Conservation (phyloP, 805 yeast genomes). For the Candida berthetii region DNA sequence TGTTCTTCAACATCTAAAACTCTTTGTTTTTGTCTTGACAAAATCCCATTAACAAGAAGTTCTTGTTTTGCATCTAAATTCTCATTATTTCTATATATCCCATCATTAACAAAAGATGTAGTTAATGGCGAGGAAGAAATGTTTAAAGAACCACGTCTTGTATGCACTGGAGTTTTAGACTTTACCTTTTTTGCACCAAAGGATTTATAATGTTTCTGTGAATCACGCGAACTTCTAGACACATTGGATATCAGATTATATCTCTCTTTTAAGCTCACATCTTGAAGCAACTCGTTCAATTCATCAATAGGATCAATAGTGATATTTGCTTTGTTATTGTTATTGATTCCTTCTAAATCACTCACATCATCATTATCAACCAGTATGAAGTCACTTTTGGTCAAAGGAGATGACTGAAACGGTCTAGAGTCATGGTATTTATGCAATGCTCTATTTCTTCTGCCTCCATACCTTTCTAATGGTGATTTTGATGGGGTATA, state of each 20-base stretch:
- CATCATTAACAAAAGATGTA: neutral
- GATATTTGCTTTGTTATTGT: too few species aligned
- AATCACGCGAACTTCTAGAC: neutral
- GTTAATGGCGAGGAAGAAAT: too few species aligned
- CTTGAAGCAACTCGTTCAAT: constrained; percentile 11
- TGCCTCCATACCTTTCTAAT: neutral
- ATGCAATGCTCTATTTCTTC: neutral
- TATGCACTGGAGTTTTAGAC: neutral
- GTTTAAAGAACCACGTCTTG: neutral
- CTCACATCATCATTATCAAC: neutral
- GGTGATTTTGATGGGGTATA: constrained; percentile 13
- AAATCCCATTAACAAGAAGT: neutral
- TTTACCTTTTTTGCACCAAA: neutral
- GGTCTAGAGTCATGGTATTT: neutral
- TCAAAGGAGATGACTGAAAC: constrained; percentile 8
- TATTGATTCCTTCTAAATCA: neutral
- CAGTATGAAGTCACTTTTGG: neutral
- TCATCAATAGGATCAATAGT: neutral
- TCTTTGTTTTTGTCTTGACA: constrained; percentile 6
- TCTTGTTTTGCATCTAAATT: neutral
- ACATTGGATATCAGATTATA: constrained; percentile 4
- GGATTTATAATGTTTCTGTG: neutral
- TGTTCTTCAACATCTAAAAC: constrained; percentile 6
- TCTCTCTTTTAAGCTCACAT: constrained; percentile 12
- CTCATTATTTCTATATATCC: too few species aligned